Conservation (phyloP, 192 early-diverging fungal genomes). For the Podochytrium sp. region DNA sequence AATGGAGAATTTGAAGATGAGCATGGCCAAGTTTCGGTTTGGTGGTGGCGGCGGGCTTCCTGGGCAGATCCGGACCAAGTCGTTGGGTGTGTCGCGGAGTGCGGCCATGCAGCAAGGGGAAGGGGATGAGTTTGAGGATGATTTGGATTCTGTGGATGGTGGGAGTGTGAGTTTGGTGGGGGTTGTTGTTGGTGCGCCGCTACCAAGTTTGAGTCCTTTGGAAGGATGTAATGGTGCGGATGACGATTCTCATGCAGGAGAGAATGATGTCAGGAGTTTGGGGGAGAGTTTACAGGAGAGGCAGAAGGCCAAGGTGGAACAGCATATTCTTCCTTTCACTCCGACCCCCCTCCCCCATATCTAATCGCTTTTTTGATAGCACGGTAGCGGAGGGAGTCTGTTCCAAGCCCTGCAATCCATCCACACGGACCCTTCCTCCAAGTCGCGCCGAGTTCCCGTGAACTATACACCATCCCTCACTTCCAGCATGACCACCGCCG, state of each 20-base stretch:
- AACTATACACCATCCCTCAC: constrained; percentile 11
- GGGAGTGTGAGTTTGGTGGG: neutral
- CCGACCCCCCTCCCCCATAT: neutral
- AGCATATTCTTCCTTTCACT: neutral
- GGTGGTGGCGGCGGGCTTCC: too few species aligned
- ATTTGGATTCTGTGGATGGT: neutral
- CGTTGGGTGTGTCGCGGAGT: too few species aligned
- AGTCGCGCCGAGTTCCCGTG: neutral
- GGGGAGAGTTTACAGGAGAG: neutral
- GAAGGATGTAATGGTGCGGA: neutral
- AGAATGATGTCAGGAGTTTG: neutral
- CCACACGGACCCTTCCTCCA: neutral
- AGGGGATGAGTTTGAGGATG: too few species aligned
- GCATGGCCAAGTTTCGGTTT: too few species aligned
- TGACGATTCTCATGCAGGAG: too few species aligned
- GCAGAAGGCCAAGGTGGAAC: neutral
- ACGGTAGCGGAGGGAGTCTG: neutral
- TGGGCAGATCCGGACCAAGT: too few species aligned
- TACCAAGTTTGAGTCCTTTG: neutral
- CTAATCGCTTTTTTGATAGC: neutral
- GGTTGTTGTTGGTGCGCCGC: neutral
- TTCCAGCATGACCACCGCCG: constrained; percentile 24
- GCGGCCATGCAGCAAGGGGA: too few species aligned
- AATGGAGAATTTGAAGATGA: too few species aligned
- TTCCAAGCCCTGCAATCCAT: neutral